phyloP scores from a whole-genome alignment of 768 basidiomycete species.

The Hortiboletus flavorubellus region DNA sequence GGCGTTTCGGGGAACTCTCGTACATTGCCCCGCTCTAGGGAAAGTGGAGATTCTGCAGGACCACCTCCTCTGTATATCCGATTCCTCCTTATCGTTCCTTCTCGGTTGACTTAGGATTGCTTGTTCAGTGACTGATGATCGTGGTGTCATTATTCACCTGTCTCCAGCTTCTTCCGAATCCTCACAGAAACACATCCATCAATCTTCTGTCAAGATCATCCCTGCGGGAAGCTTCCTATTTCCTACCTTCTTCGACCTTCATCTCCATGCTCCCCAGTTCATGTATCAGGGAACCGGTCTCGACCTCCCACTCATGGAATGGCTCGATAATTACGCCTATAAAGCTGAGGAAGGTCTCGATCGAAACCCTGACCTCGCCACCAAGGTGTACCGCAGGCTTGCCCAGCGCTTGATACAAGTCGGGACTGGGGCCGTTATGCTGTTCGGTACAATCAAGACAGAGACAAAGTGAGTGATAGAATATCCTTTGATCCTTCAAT shows the following conservation, averaged over 20 bases:
- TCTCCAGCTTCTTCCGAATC: constrained; percentile 34
- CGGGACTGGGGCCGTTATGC: constrained; percentile 73
- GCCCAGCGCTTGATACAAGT: constrained; percentile 62
- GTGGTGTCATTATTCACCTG: constrained; percentile 53
- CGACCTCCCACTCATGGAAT: constrained; percentile 80
- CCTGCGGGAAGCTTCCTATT: constrained; percentile 61
- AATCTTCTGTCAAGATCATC: constrained; percentile 30
- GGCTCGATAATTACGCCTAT: constrained; percentile 81
- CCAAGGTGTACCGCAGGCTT: constrained; percentile 63
- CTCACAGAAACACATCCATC: constrained; percentile 35
- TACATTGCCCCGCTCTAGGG: constrained; percentile 54
- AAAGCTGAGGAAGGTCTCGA: constrained; percentile 79
- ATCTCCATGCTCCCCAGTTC: constrained; percentile 88
- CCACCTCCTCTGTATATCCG: constrained; percentile 46
- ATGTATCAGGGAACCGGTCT: constrained; percentile 85
- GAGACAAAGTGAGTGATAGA: constrained; percentile 67
- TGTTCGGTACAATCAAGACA: constrained; percentile 82
- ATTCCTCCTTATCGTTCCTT: not conserved
- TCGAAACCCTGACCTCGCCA: constrained; percentile 53
- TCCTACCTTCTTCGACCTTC: constrained; percentile 81
- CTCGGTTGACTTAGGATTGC: not conserved
- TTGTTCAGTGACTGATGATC: constrained; percentile 29
- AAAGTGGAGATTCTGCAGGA: constrained; percentile 54
- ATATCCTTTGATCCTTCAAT: not conserved
- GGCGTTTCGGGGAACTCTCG: constrained; percentile 49